phyloP scores from a whole-genome alignment of 148 eudicot species.

The Euryodendron excelsum region DNA sequence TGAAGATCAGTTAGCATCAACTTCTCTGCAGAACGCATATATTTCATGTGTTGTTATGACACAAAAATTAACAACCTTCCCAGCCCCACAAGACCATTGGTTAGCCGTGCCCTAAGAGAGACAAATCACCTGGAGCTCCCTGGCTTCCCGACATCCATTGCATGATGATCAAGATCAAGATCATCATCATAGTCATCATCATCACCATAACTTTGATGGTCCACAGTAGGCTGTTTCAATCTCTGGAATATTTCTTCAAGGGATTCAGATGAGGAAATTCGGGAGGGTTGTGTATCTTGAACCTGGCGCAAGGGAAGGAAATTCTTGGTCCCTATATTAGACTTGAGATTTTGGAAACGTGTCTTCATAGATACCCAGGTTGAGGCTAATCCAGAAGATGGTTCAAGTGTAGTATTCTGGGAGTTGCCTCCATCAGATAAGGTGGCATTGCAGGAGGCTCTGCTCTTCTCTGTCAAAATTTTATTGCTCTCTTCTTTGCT shows the following conservation, averaged over 20 bases:
- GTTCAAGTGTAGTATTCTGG: slow-evolving; percentile 20
- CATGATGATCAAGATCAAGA: slow-evolving; percentile 17
- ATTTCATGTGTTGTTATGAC: neutral
- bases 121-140: slow-evolving; percentile 13
- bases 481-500: slow-evolving; percentile 29
- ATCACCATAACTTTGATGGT: slow-evolving; percentile 8
- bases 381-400: slow-evolving; percentile 58
- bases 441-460: slow-evolving; percentile 33
- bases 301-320: slow-evolving; percentile 41
- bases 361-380: slow-evolving; percentile 78
- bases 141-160: slow-evolving; percentile 15
- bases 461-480: slow-evolving; percentile 34
- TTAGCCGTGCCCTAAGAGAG: neutral
- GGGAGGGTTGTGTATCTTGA: slow-evolving; percentile 28
- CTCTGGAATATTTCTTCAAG: slow-evolving; percentile 61
- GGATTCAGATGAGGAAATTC: slow-evolving; percentile 43
- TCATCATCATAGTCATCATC: slow-evolving; percentile 11
- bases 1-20: neutral
- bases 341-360: slow-evolving; percentile 48
- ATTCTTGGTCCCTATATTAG: slow-evolving; percentile 42
- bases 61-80: slow-evolving; percentile 11
- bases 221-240: slow-evolving; percentile 39
- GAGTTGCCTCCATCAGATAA: slow-evolving; percentile 35
- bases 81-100: neutral
- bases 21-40: neutral